Evolutionary conservation across 176 grass and related monocot genomes (phyloP), one percentile per base, ranked within the genome.

Genomic region (Lolium perenne): DNA sequence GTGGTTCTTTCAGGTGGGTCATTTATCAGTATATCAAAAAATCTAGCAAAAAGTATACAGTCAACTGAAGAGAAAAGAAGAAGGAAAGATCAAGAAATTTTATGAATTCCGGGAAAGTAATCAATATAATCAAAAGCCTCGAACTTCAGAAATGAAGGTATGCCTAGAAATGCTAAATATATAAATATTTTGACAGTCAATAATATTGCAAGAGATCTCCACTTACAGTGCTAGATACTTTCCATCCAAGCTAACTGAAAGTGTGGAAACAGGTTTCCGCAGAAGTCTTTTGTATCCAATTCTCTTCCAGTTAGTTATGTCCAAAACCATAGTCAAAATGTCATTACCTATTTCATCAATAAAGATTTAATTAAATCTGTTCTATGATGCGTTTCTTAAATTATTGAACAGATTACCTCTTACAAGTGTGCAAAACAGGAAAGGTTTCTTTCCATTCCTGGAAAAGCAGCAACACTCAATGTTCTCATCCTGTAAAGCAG

Each of bases 201-300:
- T 18, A 38, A 29, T 29, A 29, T 29, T 29, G 26, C 26, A 29
- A 29, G 26, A 29, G 26, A 29, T 29, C 26, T 25, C 51, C 68
- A 91, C 95, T 98, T 98, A 98, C 96, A 95, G 72, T 65, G 89
- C 93, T 49, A 98, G 83, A 84, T 95, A 95, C 48, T 95, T 98
- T 0, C 96, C 96, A 18, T 98, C 93, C 89, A 98, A 94, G 89
- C 96, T 98, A 76, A 91, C 62, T 54, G 96, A 94, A 64, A 98
- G 88, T 55, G 93, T 89, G n/a, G 93, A 94, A 86, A 85, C 53
- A 58, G 86, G 84, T 74, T 98, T 98, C 65, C 43, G 69, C 4
- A 87, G 67, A 81, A 95, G 80, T 80, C 84, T 84, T 87, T 98
- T 98, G 84, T 92, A 94, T 76, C 96, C 93, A 17, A 98, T 93